Conservation (phyloP, 73 alveolate species). For the Tetrahymena malaccensis region DNA sequence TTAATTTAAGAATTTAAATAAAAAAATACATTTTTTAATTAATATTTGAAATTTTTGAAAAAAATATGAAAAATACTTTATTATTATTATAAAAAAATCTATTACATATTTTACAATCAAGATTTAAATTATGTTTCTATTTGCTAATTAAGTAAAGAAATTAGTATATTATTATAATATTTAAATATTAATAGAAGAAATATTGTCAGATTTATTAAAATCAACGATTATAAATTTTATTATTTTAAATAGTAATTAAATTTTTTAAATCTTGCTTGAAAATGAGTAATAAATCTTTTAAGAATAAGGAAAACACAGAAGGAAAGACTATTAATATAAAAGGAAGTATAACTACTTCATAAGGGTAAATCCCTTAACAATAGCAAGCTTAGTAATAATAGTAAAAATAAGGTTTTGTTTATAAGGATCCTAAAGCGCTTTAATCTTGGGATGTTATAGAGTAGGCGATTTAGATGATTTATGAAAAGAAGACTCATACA, state of each 20-base stretch:
- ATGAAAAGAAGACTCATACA: background rate
- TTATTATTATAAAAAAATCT: background rate
- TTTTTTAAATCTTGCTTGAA: background rate
- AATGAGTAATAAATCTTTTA: background rate
- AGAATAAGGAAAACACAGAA: background rate
- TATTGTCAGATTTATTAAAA: background rate
- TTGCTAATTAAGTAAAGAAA: background rate
- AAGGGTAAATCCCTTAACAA: background rate
- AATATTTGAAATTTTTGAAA: too few species aligned
- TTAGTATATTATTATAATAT: too few species aligned
- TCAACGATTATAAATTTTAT: background rate
- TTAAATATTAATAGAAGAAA: background rate
- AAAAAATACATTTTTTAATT: too few species aligned
- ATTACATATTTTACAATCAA: too few species aligned
- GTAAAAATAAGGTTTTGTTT: background rate
- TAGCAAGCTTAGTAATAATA: background rate
- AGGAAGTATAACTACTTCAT: background rate
- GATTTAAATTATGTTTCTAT: too few species aligned
- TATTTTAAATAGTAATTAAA: background rate
- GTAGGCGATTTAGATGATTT: background rate
- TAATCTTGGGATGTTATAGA: background rate
- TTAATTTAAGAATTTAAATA: too few species aligned
- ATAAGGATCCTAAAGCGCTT: background rate
- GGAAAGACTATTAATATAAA: background rate
- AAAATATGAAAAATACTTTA: too few species aligned